A percentile compares a stretch with the other conserved stretches of the same genome.
phyloP scores from a whole-genome alignment of 176 grass and related monocot species.

The Typha latifolia region DNA sequence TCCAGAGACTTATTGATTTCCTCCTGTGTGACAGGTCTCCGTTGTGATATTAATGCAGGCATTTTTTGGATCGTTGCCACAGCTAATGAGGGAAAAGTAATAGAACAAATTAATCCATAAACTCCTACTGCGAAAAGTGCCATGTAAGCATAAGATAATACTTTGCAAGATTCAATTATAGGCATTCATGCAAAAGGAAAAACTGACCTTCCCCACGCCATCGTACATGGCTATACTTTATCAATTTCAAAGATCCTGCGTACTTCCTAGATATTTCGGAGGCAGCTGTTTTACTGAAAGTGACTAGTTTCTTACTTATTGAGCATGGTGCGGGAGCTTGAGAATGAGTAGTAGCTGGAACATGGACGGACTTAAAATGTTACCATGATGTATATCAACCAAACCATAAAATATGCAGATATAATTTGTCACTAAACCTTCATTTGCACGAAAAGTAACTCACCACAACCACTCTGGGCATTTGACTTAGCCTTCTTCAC shows the following conservation, averaged over 20 bases:
- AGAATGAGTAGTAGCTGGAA: constrained; percentile 2
- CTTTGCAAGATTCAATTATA: neutral
- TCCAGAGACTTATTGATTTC: constrained; percentile 46
- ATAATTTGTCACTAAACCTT: neutral
- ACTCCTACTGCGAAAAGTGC: neutral
- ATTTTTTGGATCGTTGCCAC: constrained; percentile 32
- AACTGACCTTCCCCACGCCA: constrained; percentile 35
- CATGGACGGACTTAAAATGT: neutral
- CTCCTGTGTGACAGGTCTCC: constrained; percentile 49
- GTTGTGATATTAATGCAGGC: constrained; percentile 46
- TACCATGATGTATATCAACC: neutral
- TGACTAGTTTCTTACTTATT: constrained; percentile 10
- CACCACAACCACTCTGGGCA: neutral
- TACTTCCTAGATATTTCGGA: constrained; percentile 13
- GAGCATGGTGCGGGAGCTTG: constrained; percentile 2
- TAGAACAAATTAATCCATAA: constrained; percentile 24
- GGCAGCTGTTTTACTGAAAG: constrained; percentile 6
- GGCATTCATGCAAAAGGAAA: constrained; percentile 2
- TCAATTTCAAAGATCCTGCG: constrained; percentile 10
- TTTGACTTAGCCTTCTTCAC: neutral
- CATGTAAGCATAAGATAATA: neutral
- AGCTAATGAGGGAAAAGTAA: constrained; percentile 28
- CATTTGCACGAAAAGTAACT: neutral
- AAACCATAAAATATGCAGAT: neutral
- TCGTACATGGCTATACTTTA: constrained; percentile 12